A percentile compares a stretch with the other conserved stretches of the same genome.
phyloP scores from a whole-genome alignment of 306 rosid species.

The Trichosanthes cucumerina region DNA sequence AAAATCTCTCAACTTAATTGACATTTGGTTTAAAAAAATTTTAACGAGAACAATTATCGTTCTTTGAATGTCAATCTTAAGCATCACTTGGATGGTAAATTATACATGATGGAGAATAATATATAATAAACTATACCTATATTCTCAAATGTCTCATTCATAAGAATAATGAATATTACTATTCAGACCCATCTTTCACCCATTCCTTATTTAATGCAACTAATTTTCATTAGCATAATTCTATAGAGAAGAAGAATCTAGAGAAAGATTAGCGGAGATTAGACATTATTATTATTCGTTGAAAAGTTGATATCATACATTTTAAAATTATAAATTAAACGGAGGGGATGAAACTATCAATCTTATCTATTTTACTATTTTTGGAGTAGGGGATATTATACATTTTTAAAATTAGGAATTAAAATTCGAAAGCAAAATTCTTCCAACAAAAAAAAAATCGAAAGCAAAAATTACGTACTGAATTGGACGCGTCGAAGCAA shows the following conservation, averaged over 20 bases:
- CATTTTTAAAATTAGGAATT: neutral
- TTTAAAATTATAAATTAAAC: no score
- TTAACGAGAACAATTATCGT: no score
- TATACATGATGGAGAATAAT: neutral
- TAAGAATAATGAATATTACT: neutral
- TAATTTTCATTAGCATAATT: neutral
- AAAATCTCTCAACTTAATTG: no score
- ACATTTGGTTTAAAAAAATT: no score
- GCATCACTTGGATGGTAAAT: neutral
- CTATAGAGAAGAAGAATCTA: neutral
- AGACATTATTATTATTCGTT: neutral
- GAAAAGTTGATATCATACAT: neutral
- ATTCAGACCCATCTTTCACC: neutral
- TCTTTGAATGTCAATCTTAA: neutral
- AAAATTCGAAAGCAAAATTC: neutral
- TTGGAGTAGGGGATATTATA: no score
- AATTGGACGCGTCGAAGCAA: slow-evolving; percentile 6
- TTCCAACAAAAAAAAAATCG: no score
- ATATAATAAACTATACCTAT: neutral
- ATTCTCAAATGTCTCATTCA: neutral
- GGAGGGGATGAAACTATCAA: no score
- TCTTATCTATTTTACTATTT: no score
- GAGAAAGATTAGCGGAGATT: neutral
- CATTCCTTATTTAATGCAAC: neutral
- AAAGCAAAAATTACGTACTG: neutral